Evolutionary conservation across 257 asterid genomes (phyloP).

Genomic region (Solanum paucissectum): DNA sequence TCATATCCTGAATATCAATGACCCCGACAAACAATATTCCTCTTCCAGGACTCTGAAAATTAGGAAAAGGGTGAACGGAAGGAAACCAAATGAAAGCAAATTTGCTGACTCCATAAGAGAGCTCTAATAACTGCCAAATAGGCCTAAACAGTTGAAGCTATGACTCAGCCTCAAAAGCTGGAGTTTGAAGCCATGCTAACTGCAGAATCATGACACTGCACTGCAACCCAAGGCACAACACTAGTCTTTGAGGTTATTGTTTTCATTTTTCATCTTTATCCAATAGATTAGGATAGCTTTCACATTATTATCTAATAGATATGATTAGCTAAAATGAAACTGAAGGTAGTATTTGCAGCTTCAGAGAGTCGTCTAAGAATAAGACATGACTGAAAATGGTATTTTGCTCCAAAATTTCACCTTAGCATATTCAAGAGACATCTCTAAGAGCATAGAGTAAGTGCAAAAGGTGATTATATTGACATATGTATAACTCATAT

Average conservation of each 20-base stretch:
- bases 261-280: not conserved
- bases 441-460: not conserved
- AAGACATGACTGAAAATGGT: not conserved
- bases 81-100: not conserved
- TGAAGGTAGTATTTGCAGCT: not conserved
- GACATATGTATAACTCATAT: not conserved
- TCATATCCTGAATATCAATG: not conserved
- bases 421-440: not conserved
- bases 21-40: not conserved
- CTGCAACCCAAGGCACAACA: not conserved
- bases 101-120: not conserved
- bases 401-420: not conserved
- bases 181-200: not conserved
- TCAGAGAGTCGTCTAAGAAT: not conserved
- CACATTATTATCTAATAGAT: not conserved
- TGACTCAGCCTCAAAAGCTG: not conserved
- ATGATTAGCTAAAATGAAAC: not conserved
- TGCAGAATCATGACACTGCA: not conserved
- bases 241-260: not conserved
- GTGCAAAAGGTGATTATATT: not conserved
- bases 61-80: not conserved
- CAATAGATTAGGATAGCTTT: not conserved
- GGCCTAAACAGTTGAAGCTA: not conserved
- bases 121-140: not conserved
- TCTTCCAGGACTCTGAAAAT: not conserved